A percentile compares a stretch with the other conserved stretches of the same genome.
Conservation (phyloP, 1,284 basidiomycete genomes). For the Farysia itapuensis region DNA sequence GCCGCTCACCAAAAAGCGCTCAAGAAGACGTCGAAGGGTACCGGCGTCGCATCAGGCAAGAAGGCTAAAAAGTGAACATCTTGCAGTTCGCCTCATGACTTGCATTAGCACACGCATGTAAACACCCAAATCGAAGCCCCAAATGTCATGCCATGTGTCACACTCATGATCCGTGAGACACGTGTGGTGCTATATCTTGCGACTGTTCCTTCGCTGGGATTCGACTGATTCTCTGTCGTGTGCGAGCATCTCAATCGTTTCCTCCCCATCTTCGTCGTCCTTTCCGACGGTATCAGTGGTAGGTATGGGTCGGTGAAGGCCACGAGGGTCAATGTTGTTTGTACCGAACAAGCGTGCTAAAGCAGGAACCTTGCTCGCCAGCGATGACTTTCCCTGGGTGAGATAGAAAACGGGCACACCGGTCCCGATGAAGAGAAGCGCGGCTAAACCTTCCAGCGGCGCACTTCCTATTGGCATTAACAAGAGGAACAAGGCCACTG, state of each 20-base stretch:
- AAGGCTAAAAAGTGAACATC: conserved; percentile 19
- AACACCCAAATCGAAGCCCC: too few relatives aligned
- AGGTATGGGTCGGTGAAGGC: conserved; percentile 17
- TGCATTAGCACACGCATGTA: too few relatives aligned
- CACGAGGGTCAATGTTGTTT: conserved; percentile 4
- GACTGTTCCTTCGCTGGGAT: not conserved
- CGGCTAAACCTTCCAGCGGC: conserved; percentile 68
- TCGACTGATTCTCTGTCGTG: not conserved
- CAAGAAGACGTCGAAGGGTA: not conserved
- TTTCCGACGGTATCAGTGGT: conserved; percentile 5
- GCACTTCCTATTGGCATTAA: conserved; percentile 94
- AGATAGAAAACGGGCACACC: conserved; percentile 52
- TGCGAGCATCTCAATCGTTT: conserved; percentile 45
- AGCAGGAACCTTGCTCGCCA: conserved; percentile 3
- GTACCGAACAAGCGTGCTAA: conserved; percentile 1
- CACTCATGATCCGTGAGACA: too few relatives aligned
- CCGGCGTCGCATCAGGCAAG: not conserved
- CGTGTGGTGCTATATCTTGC: too few relatives aligned
- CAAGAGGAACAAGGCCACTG: conserved; percentile 84
- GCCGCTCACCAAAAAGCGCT: conserved; percentile 26
- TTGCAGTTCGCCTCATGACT: too few relatives aligned
- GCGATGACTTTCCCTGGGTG: conserved; percentile 29
- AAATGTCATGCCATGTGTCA: too few relatives aligned
- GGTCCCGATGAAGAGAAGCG: conserved; percentile 41
- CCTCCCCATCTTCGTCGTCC: conserved; percentile 25